Base-by-base conservation (phyloP, 345 rosid species). In the Nasturtium officinale region DNA sequence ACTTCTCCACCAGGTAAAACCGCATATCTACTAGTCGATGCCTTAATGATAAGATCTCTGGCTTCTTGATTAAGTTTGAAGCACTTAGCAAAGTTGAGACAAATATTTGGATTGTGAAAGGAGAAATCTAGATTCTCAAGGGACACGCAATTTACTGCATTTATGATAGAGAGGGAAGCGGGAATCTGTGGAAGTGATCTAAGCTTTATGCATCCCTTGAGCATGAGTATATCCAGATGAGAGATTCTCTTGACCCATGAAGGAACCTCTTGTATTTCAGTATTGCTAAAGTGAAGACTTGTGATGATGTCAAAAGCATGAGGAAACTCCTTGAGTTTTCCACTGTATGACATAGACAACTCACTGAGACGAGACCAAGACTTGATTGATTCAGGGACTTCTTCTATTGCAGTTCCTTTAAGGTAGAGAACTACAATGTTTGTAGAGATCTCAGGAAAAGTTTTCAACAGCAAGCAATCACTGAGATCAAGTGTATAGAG, bases 21-120 rank as follows among this genome's bases (percentile, higher is more conserved):
- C 1, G 7, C 17, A 42, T 0, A 0, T 0, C 0, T 0, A 4
- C n/a, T 42, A 3, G 17, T 13, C 6, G 0, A 2, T 40, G 45
- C 12, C 7, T 42, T 16, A 3, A 42, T 42, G 46, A 13, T 42
- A 7, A 42, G 46, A 1, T 42, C 46, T 42, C 17, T 42, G 0
- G 46, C 7, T 42, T 13, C 3, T 42, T 42, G 46, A 42, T 42
- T 13, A 6, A 40, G 45, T 12, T 40, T 40, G 16, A 40, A 40
- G 45, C 45, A 40, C 2, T 40, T 40, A 12, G 5, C 2, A 40
- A 40, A 40, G 2, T 4, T 40, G 0, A 12, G 45, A 12, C 0
- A 0, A 38, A 40, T 40, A 2, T 12, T 1, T 40, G n/a, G 45
- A 12, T 13, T 40, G 6, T 40, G 0, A 40, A 40, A 40, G 0